phyloP scores from a whole-genome alignment of 306 rosid genomes.

The Glycyrrhiza uralensis region DNA sequence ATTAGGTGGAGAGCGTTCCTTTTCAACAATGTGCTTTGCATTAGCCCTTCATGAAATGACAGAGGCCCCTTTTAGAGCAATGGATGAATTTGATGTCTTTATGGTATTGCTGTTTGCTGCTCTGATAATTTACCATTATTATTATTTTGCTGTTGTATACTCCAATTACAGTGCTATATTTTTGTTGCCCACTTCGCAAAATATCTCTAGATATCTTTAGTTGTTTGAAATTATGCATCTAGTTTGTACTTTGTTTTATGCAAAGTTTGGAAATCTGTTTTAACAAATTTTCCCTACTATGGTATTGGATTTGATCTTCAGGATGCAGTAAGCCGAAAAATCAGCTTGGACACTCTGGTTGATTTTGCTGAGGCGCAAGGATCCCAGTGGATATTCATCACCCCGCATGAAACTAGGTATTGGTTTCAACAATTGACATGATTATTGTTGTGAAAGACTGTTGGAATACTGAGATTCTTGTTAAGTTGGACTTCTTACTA shows the following conservation, averaged over 20 bases:
- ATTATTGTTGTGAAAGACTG: background rate
- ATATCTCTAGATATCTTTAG: background rate
- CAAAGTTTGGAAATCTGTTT: background rate
- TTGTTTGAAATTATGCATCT: background rate
- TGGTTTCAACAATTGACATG: conserved; percentile 2
- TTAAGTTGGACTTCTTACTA: background rate
- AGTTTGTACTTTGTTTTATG: background rate
- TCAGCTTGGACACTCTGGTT: conserved; percentile 84
- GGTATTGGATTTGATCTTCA: conserved; percentile 34
- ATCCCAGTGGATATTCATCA: conserved; percentile 92
- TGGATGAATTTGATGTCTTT: conserved; percentile 97
- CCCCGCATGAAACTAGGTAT: conserved; percentile 94
- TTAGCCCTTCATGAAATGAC: conserved; percentile 95
- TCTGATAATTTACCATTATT: background rate
- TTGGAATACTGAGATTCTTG: background rate
- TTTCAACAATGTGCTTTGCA: conserved; percentile 89
- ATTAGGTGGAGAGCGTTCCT: conserved; percentile 94
- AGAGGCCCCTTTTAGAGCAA: conserved; percentile 91
- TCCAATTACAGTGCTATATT: background rate
- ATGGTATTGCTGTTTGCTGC: conserved; percentile 53
- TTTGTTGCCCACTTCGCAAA: background rate
- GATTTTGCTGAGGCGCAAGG: conserved; percentile 83
- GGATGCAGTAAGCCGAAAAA: conserved; percentile 95
- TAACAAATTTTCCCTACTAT: conserved; percentile 1
- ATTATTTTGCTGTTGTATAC: background rate